Base-by-base conservation (phyloP, 129 eudicot species). In the Glebionis coronaria region DNA sequence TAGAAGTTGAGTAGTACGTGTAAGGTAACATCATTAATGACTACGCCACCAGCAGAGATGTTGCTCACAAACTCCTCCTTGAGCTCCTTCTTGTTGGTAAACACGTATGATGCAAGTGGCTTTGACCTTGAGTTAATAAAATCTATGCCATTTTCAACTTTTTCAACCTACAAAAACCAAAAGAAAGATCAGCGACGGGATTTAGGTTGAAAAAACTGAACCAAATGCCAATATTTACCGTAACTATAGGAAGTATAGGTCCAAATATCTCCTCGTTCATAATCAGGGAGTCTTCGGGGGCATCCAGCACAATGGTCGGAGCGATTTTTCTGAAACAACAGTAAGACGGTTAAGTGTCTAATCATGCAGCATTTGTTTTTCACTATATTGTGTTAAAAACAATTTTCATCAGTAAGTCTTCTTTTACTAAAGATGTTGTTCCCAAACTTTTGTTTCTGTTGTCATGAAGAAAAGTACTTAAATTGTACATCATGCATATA, bases 221-320 rank as follows among this genome's bases (percentile, higher is more conserved):
- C 42, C 58, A 52, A 25, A 56, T 47, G 53, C 20, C 63, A 52
- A 52, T 28, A 18, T 59, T 75, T 86, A 86, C 97, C 85, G 87
- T 86, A 63, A 87, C 13, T 74, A 90, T 80, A 51, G 91, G 97
- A 80, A 90, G 95, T 72, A 90, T 61, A 58, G 95, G 97, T 61
- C 97, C 97, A 61, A 84, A 90, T 66, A 90, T 84, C 81, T 90
- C 97, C 78, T 90, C 91, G 9, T 62, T 87, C 97, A 90, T 87
- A 73, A 90, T 87, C 57, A 84, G 68, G 54, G 95, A 87, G 72
- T 90, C 97, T 56, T 76, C 80, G 12, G 88, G 88, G 29, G 66
- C 87, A 86, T 86, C 95, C 65, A 90, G 55, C 74, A 90, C 45
- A 61, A 84, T 70, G 16, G 97, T 90, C 27, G 95, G 97, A 78